Evolutionary conservation across 345 rosid species (phyloP).

Genomic region (Pelargonium nanum): DNA sequence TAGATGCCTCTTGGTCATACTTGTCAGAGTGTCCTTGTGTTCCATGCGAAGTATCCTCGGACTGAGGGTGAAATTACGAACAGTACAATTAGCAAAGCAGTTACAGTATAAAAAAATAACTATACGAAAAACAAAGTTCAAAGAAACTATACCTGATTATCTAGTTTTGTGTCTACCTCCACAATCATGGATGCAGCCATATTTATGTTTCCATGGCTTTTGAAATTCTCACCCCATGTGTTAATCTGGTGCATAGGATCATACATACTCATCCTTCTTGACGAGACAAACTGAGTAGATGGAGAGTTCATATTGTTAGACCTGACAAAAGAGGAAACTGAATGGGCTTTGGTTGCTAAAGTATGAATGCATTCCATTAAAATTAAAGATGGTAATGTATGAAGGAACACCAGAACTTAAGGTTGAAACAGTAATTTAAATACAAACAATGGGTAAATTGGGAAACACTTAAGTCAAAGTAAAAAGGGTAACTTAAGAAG

Average conservation of each 20-base stretch:
- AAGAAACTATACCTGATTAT: constrained; percentile 41
- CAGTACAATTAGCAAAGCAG: constrained; percentile 1
- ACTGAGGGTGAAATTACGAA: constrained; percentile 34
- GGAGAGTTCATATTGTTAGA: constrained; percentile 7
- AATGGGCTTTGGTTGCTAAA: no score
- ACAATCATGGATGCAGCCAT: constrained; percentile 36
- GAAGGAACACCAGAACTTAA: no score
- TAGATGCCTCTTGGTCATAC: constrained; percentile 74
- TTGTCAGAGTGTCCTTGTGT: constrained; percentile 42
- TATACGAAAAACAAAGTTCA: neutral
- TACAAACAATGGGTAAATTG: no score
- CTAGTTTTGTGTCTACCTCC: constrained; percentile 43
- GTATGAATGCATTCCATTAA: no score
- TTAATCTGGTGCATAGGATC: constrained; percentile 12
- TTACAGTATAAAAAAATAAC: neutral
- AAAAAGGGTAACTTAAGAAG: no score
- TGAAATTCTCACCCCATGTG: constrained; percentile 61
- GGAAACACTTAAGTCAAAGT: no score
- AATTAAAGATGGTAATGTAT: no score
- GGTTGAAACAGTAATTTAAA: no score
- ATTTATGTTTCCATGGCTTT: constrained; percentile 36
- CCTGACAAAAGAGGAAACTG: neutral
- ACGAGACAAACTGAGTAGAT: constrained; percentile 6
- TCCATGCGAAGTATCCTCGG: constrained; percentile 74
- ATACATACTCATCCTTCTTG: constrained; percentile 12